Base-by-base conservation (phyloP, 2,329 filamentous ascomycete species). In the Phialophora expanda region DNA sequence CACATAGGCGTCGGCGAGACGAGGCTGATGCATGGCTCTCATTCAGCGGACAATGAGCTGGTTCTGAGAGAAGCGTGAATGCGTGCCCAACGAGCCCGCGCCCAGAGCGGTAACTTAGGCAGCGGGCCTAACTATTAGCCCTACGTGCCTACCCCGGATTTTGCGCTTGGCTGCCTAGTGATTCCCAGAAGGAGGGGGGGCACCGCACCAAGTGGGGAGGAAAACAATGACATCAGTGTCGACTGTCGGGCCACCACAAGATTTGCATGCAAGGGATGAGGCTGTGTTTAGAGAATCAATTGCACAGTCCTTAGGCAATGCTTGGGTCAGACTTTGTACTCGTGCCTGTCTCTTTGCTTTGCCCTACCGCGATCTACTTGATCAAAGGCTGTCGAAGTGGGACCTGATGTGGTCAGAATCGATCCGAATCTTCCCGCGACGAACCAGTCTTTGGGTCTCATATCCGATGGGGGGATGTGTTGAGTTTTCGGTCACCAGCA, bases 111-210 rank as follows among this genome's bases (percentile, higher is more conserved):
- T n/a, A 28, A 1, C 22, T 8, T 20, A 30, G 53, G 56, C 24
- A n/a, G 38, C 38, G 26, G 58, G 58, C 58, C 54, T 61, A 61
- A 53, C 46, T 51, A 53, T 61, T 61, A 54, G 46, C 58, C 58
- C 48, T 30, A 9, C 30, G 30, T 30, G 8, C 30, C 8, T 51
- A 44, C 58, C 58, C 58, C 46, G 48, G 48, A 51, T 51, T 61
- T 44, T 61, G 30, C 58, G 22, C 48, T 30, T 44, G 48, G 56
- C 58, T 12, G 58, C 8, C 51, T 22, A 20, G 44, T 46, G 30
- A 34, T 32, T 17, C 30, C 17, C 26, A 60, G 30, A 28, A 41
- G 44, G 53, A 17, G 26, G 9, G 12, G n/a, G n/a, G n/a, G n/a
- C n/a, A 30, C 51, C 1, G 30, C 55, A n/a, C 17, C 32, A 57